Base-by-base conservation (phyloP, 306 rosid genomes). In the Acacia crassicarpa region DNA sequence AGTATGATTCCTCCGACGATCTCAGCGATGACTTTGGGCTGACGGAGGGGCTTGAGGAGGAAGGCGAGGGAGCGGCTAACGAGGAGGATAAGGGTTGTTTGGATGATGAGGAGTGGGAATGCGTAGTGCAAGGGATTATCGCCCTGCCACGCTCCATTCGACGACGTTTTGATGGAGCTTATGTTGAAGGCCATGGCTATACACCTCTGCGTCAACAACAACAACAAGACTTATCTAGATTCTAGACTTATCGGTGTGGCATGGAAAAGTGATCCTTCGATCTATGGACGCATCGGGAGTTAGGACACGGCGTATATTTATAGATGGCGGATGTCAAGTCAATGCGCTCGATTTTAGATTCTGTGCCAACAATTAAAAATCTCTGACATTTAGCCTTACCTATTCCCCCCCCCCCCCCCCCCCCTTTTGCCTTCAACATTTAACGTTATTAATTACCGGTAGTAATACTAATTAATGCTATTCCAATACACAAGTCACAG, bases 11-110 rank as follows among this genome's bases (percentile, higher is more conserved):
- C 95, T 11, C 95, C 95, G 2, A 84, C 78, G 30, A 91, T 91
- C 75, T 91, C 95, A 0, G 91, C 93, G 4, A 91, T 88, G 80
- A 91, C 95, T 80, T 86, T 89, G 22, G 93, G 95, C 43, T 91
- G 93, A 22, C 88, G 93, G 75, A 89, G 91, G 22, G 93, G 92
- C 33, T 91, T 89, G 84, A 91, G 73, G 38, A 89, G 82, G 67
- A 89, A 82, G 27, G 90, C 83, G 12, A 91, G 90, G 85, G 69
- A 77, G 86, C 93, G 93, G 44, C 86, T 74, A 27, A 91, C 79
- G 58, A 78, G 8, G 35, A 89, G 76, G 74, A 91, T 84, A 8
- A 89, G 38, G 71, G 82, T 82, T 72, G 86, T 81, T 67, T 91
- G 94, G 72, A 87, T 46, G 6, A 89, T 91, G 13, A 91, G 74